phyloP scores from a whole-genome alignment of 345 rosid genomes.

The Citrus australasica region DNA sequence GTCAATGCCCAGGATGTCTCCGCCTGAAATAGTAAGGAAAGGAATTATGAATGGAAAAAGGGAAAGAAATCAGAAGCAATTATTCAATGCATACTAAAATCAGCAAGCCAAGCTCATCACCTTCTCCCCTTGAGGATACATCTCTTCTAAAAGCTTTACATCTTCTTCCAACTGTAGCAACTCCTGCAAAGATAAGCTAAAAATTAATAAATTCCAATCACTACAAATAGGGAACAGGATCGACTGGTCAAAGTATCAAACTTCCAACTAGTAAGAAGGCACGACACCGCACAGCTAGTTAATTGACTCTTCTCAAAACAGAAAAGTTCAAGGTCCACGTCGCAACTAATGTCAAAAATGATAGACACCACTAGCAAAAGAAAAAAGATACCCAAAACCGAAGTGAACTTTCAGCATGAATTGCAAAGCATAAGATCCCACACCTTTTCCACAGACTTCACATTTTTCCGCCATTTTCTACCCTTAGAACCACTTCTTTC shows the following conservation, averaged over 20 bases:
- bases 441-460: conserved; percentile 93
- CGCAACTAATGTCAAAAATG: neutral
- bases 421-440: neutral
- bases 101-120: conserved; percentile 31
- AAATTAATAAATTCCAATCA: conserved; percentile 13
- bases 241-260: neutral
- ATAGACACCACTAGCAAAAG: neutral
- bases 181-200: conserved; percentile 53
- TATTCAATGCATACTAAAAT: neutral
- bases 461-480: conserved; percentile 96
- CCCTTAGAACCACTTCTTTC: conserved; percentile 94
- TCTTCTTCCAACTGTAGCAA: conserved; percentile 94
- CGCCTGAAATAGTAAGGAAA: conserved; percentile 53
- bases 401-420: neutral
- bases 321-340: neutral
- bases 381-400: neutral
- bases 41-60: conserved; percentile 4
- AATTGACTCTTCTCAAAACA: neutral
- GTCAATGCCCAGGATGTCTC: conserved; percentile 98
- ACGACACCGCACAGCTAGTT: neutral
- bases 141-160: conserved; percentile 91
- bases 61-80: neutral
- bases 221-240: neutral
- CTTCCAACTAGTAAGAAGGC: conserved; percentile 3
- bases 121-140: conserved; percentile 99